A percentile compares a stretch with the other conserved stretches of the same genome.
Conservation (phyloP, 495 filamentous ascomycete species). For the Penicillium psychrofluorescens region DNA sequence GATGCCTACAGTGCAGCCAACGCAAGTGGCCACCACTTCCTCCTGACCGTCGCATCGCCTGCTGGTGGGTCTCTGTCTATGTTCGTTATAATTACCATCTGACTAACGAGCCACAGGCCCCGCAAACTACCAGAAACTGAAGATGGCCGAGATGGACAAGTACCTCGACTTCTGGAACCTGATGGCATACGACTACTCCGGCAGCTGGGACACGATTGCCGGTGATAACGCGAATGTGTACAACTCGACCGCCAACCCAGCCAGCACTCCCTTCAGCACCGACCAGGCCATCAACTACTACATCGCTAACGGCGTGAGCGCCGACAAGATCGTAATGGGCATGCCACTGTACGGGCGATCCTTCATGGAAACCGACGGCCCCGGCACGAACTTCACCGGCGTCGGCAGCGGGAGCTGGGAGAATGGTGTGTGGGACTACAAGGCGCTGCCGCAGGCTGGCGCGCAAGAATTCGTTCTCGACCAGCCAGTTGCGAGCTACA, state of each 20-base stretch:
- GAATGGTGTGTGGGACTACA: conserved; percentile 74
- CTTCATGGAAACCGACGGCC: conserved; percentile 64
- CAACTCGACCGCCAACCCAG: conserved; percentile 39
- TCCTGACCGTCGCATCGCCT: conserved; percentile 61
- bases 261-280: conserved; percentile 62
- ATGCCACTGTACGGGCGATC: conserved; percentile 82
- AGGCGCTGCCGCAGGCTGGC: conserved; percentile 43
- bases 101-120: conserved; percentile 35
- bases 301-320: conserved; percentile 47
- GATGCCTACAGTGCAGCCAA: conserved; percentile 51
- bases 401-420: conserved; percentile 64
- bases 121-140: conserved; percentile 52
- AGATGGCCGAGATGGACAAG: conserved; percentile 54
- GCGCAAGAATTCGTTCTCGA: conserved; percentile 11
- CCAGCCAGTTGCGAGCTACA: conserved; percentile 50
- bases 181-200: conserved; percentile 73
- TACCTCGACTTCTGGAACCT: conserved; percentile 66
- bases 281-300: conserved; percentile 60
- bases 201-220: conserved; percentile 59
- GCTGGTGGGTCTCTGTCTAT: conserved; percentile 24
- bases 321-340: conserved; percentile 70
- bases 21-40: conserved; percentile 47
- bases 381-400: conserved; percentile 59
- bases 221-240: conserved; percentile 76
- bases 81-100: neutral